Conservation (phyloP, 768 basidiomycete species). For the Candolleomyces eurysporus region DNA sequence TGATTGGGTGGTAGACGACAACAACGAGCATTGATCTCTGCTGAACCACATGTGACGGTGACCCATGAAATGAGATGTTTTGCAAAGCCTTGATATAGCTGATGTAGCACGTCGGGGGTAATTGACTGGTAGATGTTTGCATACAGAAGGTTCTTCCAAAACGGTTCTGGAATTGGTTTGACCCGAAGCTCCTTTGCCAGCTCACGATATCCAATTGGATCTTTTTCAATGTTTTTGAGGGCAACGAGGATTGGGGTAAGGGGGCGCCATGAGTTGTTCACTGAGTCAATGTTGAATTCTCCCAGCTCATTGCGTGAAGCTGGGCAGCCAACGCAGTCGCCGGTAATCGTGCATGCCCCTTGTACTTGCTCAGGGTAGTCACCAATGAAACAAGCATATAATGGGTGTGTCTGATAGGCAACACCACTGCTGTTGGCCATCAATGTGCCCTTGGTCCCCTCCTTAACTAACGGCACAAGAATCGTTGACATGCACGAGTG, state of each 20-base stretch:
- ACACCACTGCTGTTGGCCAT: too few relatives aligned
- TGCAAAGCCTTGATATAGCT: constrained; percentile 46
- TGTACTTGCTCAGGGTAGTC: constrained; percentile 48
- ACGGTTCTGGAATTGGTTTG: constrained; percentile 29
- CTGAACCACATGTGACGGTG: too few relatives aligned
- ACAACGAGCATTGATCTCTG: constrained; percentile 26
- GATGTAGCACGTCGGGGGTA: constrained; percentile 48
- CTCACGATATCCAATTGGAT: too few relatives aligned
- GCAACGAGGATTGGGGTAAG: constrained; percentile 15
- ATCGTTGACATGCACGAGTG: constrained; percentile 34
- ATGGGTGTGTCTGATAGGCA: too few relatives aligned
- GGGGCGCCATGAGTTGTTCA: constrained; percentile 12
- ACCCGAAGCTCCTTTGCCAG: constrained; percentile 14
- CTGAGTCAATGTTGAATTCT: background rate
- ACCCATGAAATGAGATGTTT: constrained; percentile 42
- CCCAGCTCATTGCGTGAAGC: constrained; percentile 18
- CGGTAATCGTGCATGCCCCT: constrained; percentile 22
- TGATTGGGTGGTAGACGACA: constrained; percentile 32
- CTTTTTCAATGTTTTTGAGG: constrained; percentile 23
- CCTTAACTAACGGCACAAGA: constrained; percentile 24
- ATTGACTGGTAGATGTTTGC: constrained; percentile 38
- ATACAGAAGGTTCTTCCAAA: constrained; percentile 41
- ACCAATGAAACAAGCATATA: constrained; percentile 35
- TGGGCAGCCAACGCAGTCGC: constrained; percentile 27
- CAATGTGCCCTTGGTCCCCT: too few relatives aligned